Conservation (phyloP, 106 monocot species). For the Acanthochlamys bracteata region DNA sequence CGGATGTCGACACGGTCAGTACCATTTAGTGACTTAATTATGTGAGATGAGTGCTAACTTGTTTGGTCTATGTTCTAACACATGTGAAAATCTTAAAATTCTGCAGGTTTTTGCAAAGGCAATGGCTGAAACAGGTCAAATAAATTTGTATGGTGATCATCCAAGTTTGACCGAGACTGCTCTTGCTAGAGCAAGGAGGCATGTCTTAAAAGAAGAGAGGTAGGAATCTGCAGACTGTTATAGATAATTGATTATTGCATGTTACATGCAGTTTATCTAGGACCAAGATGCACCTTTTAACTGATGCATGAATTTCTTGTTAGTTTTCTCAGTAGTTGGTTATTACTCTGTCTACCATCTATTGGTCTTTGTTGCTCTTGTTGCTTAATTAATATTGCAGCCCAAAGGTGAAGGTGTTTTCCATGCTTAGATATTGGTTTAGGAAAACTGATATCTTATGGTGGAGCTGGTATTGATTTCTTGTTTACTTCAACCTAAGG, state of each 20-base stretch:
- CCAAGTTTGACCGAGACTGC: constrained; percentile 78
- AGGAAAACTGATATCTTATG: background rate
- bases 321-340: background rate
- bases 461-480: background rate
- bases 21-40: background rate
- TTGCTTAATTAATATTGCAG: too few relatives aligned
- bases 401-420: too few relatives aligned
- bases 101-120: constrained; percentile 91
- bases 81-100: background rate
- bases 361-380: too few relatives aligned
- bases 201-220: constrained; percentile 96
- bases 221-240: background rate
- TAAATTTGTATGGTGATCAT: constrained; percentile 89
- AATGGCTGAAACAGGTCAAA: constrained; percentile 96
- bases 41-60: background rate
- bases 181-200: constrained; percentile 79
- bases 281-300: background rate
- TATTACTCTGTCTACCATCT: background rate
- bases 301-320: background rate
- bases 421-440: too few relatives aligned
- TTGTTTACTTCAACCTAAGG: constrained; percentile 27
- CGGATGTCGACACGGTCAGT: constrained; percentile 92
- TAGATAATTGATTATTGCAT: constrained; percentile 1
- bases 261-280: background rate
- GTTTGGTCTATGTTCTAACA: constrained; percentile 4